Evolutionary conservation across 305 asterid species (phyloP), one percentile per base, ranked within the genome.

Genomic region (Solanum aculeatissimum): DNA sequence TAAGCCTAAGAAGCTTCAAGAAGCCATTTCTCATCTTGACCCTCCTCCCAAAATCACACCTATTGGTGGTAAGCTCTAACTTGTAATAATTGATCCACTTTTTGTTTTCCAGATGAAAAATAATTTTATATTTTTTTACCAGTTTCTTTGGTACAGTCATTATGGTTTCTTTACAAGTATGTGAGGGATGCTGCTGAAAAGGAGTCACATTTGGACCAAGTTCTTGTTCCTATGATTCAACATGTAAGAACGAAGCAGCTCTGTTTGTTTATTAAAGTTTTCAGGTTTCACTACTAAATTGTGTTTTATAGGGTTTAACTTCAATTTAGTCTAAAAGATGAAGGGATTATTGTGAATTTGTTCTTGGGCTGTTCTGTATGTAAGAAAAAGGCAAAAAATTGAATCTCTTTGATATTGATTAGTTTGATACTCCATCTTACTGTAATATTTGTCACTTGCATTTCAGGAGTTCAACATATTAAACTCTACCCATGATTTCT

Each of bases 111-210:
- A 8, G 42, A 63, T 42, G 25, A 25, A 19, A 42, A 4, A 18
- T 13, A 25, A 9, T 43, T 9, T 35, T 21, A 6, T 7, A 19
- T n/a, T 53, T 66, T 66, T 29, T 57, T 53, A 35, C 47, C 63
- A 95, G 98, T 87, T 86, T 93, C 98, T 23, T 84, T 93, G 96
- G 98, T 93, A 80, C 96, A 93, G 82, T 94, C 99, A 29, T 89
- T 96, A 47, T 91, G 95, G 98, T 94, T 94, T 93, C 94, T 94
- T 88, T 94, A 91, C 91, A 93, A 93, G 88, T 95, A 94, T 89
- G 83, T 95, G 42, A 85, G 83, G 21, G 98, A 93, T 83, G 91
- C 96, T 81, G 87, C 89, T 47, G 90, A 89, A 47, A 95, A 88
- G 75, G 94, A 87, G 88, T 91, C 89, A 71, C 86, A 87, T 55